Evolutionary conservation across 139 green algal species (phyloP), one percentile per base, ranked within the genome.

Genomic region (Zygnema cylindricum): DNA sequence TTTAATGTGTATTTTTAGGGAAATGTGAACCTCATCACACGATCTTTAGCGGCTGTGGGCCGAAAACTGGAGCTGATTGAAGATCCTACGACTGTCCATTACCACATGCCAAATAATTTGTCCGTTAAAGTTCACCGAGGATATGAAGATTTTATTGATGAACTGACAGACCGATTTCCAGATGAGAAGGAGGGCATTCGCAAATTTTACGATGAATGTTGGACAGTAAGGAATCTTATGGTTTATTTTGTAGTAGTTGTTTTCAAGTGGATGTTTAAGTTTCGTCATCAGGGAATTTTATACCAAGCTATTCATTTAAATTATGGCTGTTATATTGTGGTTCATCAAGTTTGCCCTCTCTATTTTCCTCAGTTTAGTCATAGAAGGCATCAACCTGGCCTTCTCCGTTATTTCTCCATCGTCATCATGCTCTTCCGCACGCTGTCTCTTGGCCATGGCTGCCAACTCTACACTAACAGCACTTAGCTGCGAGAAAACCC

Each of bases 21-120:
- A 73, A 97, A 94, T 79, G 98, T 97, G 84, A 99, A 99, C 93
- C 94, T 99, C 11, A 96, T 99, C 69, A 99, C 97, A n/a, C 91
- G 94, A 16, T 95, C 95, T 1, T 93, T 99, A 41, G 94, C 93
- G 39, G 85, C 92, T 0, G 96, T 98, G 25, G 95, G 95, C 43
- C 95, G 96, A 87, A 90, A 92, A 73, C 79, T 98, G 69, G 92
- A 96, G 43, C 98, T 96, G 0, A 90, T 98, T 21, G 95, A 94
- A 16, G 97, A 99, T 93, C 97, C 97, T 7, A 96, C 95, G 0
- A 95, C 98, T 89, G 76, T 99, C 38, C 94, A 97, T 88, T 99
- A 99, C 93, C 97, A 98, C 92, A 93, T 98, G 43, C 97, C 96
- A 0, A 22, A 96, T 86, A 95, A 94, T 57, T 86, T 94, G 43